Evolutionary conservation across 495 filamentous ascomycete species (phyloP).

Genomic region (Trichoderma virens): DNA sequence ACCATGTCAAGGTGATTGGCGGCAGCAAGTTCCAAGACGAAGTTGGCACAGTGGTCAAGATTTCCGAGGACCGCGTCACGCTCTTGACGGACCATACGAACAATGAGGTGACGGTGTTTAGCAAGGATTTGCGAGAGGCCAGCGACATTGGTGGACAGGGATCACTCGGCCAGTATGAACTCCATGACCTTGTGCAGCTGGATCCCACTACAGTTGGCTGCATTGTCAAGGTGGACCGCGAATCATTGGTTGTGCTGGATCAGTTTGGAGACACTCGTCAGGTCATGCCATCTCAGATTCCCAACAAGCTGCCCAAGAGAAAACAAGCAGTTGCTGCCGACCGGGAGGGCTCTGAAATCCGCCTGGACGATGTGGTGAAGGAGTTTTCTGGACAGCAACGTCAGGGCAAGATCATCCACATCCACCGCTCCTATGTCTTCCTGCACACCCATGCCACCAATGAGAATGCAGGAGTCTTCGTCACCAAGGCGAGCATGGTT

Average conservation of each 20-base stretch:
- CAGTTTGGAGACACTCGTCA: constrained; percentile 78
- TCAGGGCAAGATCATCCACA: constrained; percentile 82
- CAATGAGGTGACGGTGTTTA: constrained; percentile 94
- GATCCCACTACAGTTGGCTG: constrained; percentile 87
- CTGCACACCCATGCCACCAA: constrained; percentile 72
- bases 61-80: constrained; percentile 83
- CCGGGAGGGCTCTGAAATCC: constrained; percentile 86
- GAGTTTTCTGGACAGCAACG: constrained; percentile 80
- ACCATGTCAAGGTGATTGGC: constrained; percentile 97
- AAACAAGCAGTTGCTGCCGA: constrained; percentile 85
- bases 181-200: constrained; percentile 90
- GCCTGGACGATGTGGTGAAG: constrained; percentile 82
- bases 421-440: constrained; percentile 84
- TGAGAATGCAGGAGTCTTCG: constrained; percentile 86
- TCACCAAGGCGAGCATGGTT: constrained; percentile 77
- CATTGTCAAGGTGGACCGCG: constrained; percentile 90
- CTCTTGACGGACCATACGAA: constrained; percentile 84
- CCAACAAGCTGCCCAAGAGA: constrained; percentile 73
- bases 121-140: constrained; percentile 89
- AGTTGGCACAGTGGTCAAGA: constrained; percentile 92
- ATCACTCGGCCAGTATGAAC: constrained; percentile 73
- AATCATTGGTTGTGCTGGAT: constrained; percentile 81
- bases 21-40: constrained; percentile 90
- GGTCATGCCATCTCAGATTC: constrained; percentile 82
- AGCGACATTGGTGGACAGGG: constrained; percentile 78